A percentile compares a stretch with the other conserved stretches of the same genome.
Evolutionary conservation across 2,329 filamentous ascomycete species (phyloP).

Genomic region (Aspergillus sp.): DNA sequence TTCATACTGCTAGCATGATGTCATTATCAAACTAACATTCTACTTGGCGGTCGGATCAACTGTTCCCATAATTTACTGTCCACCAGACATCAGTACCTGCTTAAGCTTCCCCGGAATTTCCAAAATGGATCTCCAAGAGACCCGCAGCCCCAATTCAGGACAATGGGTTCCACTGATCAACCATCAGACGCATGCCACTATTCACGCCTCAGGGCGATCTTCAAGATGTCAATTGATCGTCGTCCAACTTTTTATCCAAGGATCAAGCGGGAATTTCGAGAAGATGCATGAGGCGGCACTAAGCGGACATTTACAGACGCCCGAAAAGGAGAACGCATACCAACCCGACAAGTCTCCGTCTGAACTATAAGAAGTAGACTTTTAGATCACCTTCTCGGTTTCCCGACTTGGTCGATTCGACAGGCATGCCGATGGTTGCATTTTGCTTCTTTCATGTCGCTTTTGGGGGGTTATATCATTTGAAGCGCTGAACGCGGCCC

Average conservation of each 20-base stretch:
- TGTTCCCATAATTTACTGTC: neutral
- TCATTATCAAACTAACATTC: neutral
- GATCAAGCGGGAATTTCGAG: neutral
- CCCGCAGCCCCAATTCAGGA: conserved; percentile 11
- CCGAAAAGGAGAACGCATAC: neutral
- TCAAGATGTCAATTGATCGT: neutral
- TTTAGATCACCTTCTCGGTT: neutral
- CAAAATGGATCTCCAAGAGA: conserved; percentile 4
- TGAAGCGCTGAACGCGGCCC: neutral
- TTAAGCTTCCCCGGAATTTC: neutral
- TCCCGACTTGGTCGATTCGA: neutral
- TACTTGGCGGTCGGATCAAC: neutral
- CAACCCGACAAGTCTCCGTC: neutral
- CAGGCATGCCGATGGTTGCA: neutral
- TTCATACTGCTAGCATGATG: neutral
- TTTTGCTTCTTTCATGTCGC: neutral
- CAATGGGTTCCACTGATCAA: conserved; percentile 18
- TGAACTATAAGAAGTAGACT: neutral
- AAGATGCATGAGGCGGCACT: neutral
- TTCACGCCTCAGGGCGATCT: neutral
- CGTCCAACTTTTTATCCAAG: neutral
- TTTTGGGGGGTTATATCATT: neutral
- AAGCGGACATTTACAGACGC: neutral
- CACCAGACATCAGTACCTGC: neutral
- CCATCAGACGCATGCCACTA: conserved; percentile 11